A percentile compares a stretch with the other conserved stretches of the same genome.
Evolutionary conservation across 2,329 filamentous ascomycete genomes (phyloP).

Genomic region (Lecanosticta acicola): DNA sequence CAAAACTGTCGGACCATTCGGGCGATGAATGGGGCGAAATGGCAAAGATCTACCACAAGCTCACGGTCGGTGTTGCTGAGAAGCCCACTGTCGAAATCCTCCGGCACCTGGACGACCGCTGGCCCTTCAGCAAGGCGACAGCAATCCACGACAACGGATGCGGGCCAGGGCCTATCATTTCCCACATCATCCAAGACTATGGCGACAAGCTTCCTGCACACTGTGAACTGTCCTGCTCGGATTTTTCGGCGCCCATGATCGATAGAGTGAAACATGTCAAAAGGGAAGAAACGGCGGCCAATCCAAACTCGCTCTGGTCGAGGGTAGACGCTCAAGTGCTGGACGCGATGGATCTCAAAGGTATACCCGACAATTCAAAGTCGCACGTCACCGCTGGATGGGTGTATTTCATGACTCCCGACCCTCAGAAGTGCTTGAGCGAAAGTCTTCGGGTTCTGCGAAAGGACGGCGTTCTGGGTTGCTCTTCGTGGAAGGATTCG

Average conservation of each 20-base stretch:
- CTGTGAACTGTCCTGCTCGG: slow-evolving; percentile 21
- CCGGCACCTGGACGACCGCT: slow-evolving; percentile 19
- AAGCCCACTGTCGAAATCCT: slow-evolving; percentile 24
- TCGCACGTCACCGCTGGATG: slow-evolving; percentile 30
- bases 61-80: slow-evolving; percentile 13
- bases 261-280: slow-evolving; percentile 17
- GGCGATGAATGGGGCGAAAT: slow-evolving; percentile 23
- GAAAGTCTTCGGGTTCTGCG: slow-evolving; percentile 22
- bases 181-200: slow-evolving; percentile 22
- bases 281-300: slow-evolving; percentile 11
- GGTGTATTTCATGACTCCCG: slow-evolving; percentile 30
- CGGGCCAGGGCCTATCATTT: slow-evolving; percentile 28
- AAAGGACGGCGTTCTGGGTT: slow-evolving; percentile 21
- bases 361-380: slow-evolving; percentile 17
- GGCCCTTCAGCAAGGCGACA: slow-evolving; percentile 26
- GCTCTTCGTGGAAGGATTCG: slow-evolving; percentile 26
- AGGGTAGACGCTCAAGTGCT: slow-evolving; percentile 21
- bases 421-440: slow-evolving; percentile 17
- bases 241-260: slow-evolving; percentile 32
- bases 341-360: slow-evolving; percentile 27
- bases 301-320: slow-evolving; percentile 20
- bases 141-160: slow-evolving; percentile 31
- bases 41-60: slow-evolving; percentile 20
- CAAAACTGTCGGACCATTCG: slow-evolving; percentile 1
- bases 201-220: slow-evolving; percentile 15